Evolutionary conservation across 139 green algal species (phyloP).

Genomic region (Trebouxia sp.): DNA sequence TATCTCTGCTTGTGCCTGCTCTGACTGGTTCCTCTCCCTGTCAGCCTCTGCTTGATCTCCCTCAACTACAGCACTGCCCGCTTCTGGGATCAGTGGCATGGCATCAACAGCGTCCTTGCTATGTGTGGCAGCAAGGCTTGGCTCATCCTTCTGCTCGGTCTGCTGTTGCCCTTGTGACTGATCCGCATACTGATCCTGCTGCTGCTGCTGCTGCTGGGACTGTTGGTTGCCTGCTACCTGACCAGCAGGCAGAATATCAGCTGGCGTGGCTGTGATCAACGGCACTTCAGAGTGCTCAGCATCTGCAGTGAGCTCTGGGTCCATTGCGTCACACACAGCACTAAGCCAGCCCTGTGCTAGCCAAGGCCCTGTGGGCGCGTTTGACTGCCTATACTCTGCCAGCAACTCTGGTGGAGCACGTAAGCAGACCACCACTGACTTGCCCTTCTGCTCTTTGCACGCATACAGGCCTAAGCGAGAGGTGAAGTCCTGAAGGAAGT

Average conservation of each 20-base stretch:
- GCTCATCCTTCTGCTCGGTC: not conserved
- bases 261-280: not conserved
- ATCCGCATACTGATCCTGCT: too few species aligned
- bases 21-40: not conserved
- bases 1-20: not conserved
- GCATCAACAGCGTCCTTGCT: not conserved
- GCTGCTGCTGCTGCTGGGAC: not conserved
- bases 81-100: not conserved
- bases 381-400: not conserved
- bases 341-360: slow-evolving; percentile 6
- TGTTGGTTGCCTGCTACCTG: not conserved
- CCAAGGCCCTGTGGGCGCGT: not conserved
- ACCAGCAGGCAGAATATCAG: not conserved
- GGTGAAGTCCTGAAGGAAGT: not conserved
- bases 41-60: not conserved
- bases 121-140: too few species aligned
- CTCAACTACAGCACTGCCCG: not conserved
- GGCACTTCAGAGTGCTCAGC: not conserved
- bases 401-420: not conserved
- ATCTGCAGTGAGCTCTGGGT: not conserved
- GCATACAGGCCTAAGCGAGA: not conserved
- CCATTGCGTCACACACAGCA: not conserved
- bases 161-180: too few species aligned
- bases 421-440: not conserved
- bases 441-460: slow-evolving; percentile 19